phyloP scores from a whole-genome alignment of 306 rosid genomes.

The Trifolium pratense region DNA sequence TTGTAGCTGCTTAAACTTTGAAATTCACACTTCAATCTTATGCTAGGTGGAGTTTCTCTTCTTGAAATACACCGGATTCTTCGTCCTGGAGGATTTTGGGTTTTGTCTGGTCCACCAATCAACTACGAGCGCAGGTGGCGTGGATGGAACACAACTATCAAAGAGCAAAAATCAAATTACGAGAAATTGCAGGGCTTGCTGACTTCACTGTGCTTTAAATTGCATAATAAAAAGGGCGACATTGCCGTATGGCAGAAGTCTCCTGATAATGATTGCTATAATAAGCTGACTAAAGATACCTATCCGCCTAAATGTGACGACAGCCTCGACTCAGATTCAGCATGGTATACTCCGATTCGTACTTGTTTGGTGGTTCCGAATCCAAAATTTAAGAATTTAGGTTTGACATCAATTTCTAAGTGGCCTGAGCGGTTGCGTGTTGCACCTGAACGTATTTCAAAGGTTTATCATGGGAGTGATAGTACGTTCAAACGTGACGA shows the following conservation, averaged over 20 bases:
- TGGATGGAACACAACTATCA: slow-evolving; percentile 96
- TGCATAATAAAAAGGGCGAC: slow-evolving; percentile 83
- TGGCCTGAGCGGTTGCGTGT: slow-evolving; percentile 83
- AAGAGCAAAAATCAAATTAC: slow-evolving; percentile 77
- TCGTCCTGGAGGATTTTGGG: slow-evolving; percentile 99
- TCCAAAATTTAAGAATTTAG: slow-evolving; percentile 63
- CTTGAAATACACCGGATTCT: slow-evolving; percentile 89
- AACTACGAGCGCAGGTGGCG: slow-evolving; percentile 87
- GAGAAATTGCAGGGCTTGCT: slow-evolving; percentile 74
- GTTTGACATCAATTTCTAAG: slow-evolving; percentile 60
- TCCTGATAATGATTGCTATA: slow-evolving; percentile 62
- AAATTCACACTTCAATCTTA: not conserved
- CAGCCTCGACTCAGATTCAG: slow-evolving; percentile 83
- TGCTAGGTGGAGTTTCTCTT: slow-evolving; percentile 82
- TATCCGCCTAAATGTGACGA: slow-evolving; percentile 90
- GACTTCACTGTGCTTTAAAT: slow-evolving; percentile 80
- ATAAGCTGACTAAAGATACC: slow-evolving; percentile 60
- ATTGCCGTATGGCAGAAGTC: slow-evolving; percentile 95
- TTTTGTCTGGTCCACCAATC: slow-evolving; percentile 95
- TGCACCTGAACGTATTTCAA: slow-evolving; percentile 70
- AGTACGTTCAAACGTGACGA: slow-evolving; percentile 68
- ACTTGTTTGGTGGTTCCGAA: slow-evolving; percentile 74
- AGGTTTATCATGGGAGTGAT: slow-evolving; percentile 64
- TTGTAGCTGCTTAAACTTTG: slow-evolving; percentile 24
- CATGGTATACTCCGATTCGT: slow-evolving; percentile 94